A percentile compares a stretch with the other conserved stretches of the same genome.
Evolutionary conservation across 768 basidiomycete genomes (phyloP).

Genomic region (Cystobasidium tubakii): DNA sequence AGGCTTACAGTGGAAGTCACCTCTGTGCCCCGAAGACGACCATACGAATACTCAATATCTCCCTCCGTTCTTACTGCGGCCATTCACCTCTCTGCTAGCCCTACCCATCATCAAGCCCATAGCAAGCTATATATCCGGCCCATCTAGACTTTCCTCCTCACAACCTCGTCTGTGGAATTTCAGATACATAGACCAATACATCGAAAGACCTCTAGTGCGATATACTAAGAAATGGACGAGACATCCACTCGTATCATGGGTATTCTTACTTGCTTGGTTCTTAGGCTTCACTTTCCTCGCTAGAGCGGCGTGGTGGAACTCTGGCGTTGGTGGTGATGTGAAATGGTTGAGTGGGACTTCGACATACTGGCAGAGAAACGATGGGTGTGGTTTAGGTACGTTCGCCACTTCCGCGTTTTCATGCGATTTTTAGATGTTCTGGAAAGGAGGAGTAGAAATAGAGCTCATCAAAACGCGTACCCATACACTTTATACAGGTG

Average conservation of each 20-base stretch:
- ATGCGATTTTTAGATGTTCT: neutral
- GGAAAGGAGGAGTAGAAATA: no score
- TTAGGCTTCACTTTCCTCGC: conserved; percentile 26
- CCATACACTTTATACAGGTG: conserved; percentile 21
- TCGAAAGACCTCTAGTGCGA: neutral
- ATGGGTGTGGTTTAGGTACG: conserved; percentile 28
- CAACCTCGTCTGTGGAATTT: conserved; percentile 17
- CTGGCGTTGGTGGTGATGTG: neutral
- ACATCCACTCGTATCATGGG: conserved; percentile 10
- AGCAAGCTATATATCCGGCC: neutral
- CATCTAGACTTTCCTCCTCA: neutral
- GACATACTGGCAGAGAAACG: conserved; percentile 25
- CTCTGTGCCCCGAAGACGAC: neutral
- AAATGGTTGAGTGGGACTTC: conserved; percentile 23
- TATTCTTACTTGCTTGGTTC: conserved; percentile 33
- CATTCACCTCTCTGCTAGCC: neutral
- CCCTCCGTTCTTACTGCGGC: conserved; percentile 5
- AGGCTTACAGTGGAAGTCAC: neutral
- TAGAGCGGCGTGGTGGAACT: conserved; percentile 27
- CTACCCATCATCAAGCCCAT: conserved; percentile 11
- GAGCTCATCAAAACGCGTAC: no score
- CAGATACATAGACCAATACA: neutral
- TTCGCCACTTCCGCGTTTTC: neutral
- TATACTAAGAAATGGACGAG: conserved; percentile 18
- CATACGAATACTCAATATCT: conserved; percentile 26